phyloP scores from a whole-genome alignment of 805 yeast genomes.

The Wickerhamiella musiphila region DNA sequence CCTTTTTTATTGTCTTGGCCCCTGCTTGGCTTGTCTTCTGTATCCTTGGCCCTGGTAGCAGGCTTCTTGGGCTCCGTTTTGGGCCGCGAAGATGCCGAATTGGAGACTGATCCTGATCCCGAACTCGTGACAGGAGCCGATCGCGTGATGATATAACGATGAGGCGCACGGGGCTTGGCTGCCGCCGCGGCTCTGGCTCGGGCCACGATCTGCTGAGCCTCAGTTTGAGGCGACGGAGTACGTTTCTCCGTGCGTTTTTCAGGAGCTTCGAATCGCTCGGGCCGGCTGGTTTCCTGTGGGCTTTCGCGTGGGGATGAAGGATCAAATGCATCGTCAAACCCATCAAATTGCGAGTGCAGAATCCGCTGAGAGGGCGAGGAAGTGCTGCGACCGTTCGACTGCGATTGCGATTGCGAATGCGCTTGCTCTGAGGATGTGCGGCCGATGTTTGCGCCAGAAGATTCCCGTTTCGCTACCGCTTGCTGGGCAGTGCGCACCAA shows the following conservation, averaged over 20 bases:
- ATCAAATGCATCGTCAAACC: constrained; percentile 10
- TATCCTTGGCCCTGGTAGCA: not conserved
- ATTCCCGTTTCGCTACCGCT: too few relatives aligned
- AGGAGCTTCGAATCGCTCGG: not conserved
- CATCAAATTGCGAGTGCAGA: constrained; percentile 7
- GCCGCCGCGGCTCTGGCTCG: constrained; percentile 1
- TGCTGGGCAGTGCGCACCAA: constrained; percentile 1
- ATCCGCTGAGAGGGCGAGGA: not conserved
- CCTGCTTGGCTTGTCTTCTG: not conserved
- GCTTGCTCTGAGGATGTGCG: too few relatives aligned
- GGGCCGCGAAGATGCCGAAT: not conserved
- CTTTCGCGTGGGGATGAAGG: too few relatives aligned
- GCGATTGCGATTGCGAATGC: too few relatives aligned
- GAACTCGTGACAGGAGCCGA: not conserved
- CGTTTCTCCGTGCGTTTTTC: not conserved
- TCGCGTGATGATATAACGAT: constrained; percentile 1
- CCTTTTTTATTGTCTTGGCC: not conserved
- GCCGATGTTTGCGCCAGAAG: too few relatives aligned
- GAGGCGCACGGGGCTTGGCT: not conserved
- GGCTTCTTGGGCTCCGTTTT: not conserved
- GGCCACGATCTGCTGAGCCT: not conserved
- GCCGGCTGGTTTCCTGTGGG: constrained; percentile 6
- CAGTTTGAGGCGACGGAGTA: too few relatives aligned
- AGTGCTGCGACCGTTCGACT: too few relatives aligned
- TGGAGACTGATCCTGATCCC: not conserved